These are phyloP conservation scores for sunflower (Helianthus annuus) DNA, from an alignment of 129 eudicot genomes.

Conservation along the genomic window HanXRQr2.0-SUNRISE NC_035442.2:159162361-159162860, in stretches of 20 bases:
- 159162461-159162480: constrained; percentile 68
- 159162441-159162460: constrained; percentile 32
- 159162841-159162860: too few relatives aligned
- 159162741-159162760: neutral
- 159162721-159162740: neutral
- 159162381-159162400: constrained; percentile 32
- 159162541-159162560: neutral
- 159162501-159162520: constrained; percentile 28
- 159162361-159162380: constrained; percentile 31
- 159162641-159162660: constrained; percentile 19
- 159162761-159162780: neutral
- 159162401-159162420: constrained; percentile 29
- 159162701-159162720: neutral
- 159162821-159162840: neutral
- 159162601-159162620: constrained; percentile 21
- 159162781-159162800: neutral
- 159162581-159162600: neutral
- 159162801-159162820: neutral
- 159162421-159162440: neutral
- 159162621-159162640: constrained; percentile 12
- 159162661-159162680: neutral
- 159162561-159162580: neutral
- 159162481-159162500: constrained; percentile 30
- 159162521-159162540: neutral
- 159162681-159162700: constrained; percentile 14